Conservation (phyloP, 176 grass and related monocot species). For the Puya raimondii region DNA sequence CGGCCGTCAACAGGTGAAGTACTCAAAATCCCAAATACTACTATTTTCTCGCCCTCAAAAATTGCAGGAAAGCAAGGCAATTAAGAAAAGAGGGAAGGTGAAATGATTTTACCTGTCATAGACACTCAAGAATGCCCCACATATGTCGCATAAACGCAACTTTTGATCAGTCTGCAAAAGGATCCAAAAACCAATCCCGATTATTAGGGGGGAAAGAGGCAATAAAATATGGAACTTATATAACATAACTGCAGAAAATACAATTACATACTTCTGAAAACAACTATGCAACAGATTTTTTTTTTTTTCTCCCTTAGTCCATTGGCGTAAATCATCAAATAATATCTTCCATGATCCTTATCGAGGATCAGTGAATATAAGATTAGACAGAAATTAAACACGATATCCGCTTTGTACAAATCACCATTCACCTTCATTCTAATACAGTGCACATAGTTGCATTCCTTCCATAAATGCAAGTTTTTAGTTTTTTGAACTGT, state of each 20-base stretch:
- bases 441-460: too few relatives aligned
- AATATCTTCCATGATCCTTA: too few relatives aligned
- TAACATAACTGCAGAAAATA: background rate
- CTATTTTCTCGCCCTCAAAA: slow-evolving; percentile 22
- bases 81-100: background rate
- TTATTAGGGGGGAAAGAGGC: background rate
- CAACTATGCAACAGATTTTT: background rate
- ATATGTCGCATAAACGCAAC: slow-evolving; percentile 90
- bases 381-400: too few relatives aligned
- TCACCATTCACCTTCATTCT: too few relatives aligned
- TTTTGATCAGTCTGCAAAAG: slow-evolving; percentile 93
- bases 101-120: slow-evolving; percentile 23
- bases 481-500: too few relatives aligned
- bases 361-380: too few relatives aligned
- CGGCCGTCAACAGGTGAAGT: slow-evolving; percentile 54
- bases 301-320: slow-evolving; percentile 48
- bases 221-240: slow-evolving; percentile 6
- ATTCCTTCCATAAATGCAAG: too few relatives aligned
- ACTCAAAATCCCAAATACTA: slow-evolving; percentile 30
- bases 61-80: background rate
- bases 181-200: background rate
- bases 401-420: too few relatives aligned
- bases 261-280: background rate
- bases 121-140: slow-evolving; percentile 96
- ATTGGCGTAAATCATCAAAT: too few relatives aligned